Conservation (phyloP, 768 basidiomycete genomes). For the Filobasidium floriforme region DNA sequence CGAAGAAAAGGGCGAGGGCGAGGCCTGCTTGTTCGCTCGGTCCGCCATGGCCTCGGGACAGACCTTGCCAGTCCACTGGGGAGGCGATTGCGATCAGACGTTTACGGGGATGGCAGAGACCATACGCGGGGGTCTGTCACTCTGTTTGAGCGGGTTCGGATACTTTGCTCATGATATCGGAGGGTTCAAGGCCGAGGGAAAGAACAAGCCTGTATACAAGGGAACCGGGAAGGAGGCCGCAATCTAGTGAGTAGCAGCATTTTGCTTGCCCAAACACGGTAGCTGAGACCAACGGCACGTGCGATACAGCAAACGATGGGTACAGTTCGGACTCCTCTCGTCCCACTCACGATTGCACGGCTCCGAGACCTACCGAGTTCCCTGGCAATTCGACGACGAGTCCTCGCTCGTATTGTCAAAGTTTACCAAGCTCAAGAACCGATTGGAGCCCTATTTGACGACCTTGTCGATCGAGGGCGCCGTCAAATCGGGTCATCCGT, state of each 20-base stretch:
- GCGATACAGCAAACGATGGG: constrained; percentile 20
- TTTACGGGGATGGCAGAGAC: constrained; percentile 20
- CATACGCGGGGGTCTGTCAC: constrained; percentile 17
- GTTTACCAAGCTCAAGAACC: constrained; percentile 19
- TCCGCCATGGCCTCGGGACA: constrained; percentile 14
- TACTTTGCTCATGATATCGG: constrained; percentile 20
- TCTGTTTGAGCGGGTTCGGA: constrained; percentile 19
- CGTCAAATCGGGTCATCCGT: constrained; percentile 12
- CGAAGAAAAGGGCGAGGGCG: constrained; percentile 8
- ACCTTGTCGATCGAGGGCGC: not conserved
- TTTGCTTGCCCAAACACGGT: not conserved
- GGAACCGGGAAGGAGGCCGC: not conserved
- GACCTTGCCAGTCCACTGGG: constrained; percentile 22
- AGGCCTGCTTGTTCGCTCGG: constrained; percentile 19
- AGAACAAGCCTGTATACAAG: constrained; percentile 3
- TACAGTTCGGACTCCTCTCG: constrained; percentile 21
- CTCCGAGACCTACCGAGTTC: constrained; percentile 15
- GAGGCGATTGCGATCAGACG: constrained; percentile 17
- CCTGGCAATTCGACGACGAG: constrained; percentile 21
- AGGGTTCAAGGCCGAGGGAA: constrained; percentile 22
- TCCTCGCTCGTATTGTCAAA: constrained; percentile 14
- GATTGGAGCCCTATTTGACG: constrained; percentile 20
- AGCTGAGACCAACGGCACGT: not conserved
- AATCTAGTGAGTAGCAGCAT: not conserved
- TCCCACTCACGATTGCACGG: constrained; percentile 23